These are phyloP conservation scores for Gaultheria prostrata DNA, from an alignment of 148 eudicot species.

Conservation along the genomic window DNA sequence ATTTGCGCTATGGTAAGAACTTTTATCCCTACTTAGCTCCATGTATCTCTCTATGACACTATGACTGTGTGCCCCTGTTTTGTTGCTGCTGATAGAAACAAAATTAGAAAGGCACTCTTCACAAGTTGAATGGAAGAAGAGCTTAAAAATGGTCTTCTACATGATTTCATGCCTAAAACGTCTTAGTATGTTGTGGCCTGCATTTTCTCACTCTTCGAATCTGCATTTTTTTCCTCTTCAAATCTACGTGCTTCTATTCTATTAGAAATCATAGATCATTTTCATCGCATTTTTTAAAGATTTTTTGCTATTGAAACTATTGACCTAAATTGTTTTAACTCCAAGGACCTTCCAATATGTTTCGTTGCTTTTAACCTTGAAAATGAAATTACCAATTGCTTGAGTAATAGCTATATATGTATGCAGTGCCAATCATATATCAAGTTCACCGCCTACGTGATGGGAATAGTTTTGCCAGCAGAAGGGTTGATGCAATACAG, in stretches of 20 bases:
- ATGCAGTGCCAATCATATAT: slow-evolving; percentile 90
- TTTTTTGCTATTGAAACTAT: background rate
- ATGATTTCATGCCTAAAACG: slow-evolving; percentile 4
- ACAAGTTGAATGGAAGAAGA: background rate
- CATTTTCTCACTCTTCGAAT: background rate
- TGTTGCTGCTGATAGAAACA: background rate
- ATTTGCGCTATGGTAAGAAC: background rate
- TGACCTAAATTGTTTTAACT: background rate
- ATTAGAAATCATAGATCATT: background rate
- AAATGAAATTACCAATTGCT: background rate
- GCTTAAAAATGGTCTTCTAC: background rate
- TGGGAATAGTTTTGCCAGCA: slow-evolving; percentile 87
- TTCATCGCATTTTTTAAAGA: background rate
- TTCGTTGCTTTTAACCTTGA: background rate
- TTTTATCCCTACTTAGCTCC: background rate
- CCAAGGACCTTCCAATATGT: background rate
- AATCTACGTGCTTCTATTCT: no score
- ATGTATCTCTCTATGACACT: background rate
- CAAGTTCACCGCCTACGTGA: slow-evolving; percentile 88
- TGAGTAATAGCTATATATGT: background rate
- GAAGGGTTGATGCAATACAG: slow-evolving; percentile 91
- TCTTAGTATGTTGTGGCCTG: background rate
- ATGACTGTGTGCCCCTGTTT: background rate
- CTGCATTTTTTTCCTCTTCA: background rate
- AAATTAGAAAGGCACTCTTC: background rate